Percentiles rank a stretch among this genome's conserved stretches.
Evolutionary conservation across 2,329 filamentous ascomycete species (phyloP).

Genomic region (Fusarium circinatum): DNA sequence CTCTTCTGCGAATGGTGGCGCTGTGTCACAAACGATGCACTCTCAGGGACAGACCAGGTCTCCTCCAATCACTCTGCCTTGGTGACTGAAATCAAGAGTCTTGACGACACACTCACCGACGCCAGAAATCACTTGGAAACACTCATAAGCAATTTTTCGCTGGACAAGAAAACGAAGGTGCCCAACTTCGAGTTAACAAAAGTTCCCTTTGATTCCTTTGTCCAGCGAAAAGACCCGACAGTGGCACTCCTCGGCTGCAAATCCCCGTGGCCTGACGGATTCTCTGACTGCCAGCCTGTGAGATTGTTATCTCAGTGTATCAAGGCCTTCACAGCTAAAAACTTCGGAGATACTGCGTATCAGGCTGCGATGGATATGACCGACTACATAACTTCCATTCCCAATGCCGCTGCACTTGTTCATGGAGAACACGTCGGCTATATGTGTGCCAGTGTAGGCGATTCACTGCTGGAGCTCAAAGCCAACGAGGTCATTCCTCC

Average conservation of each 20-base stretch:
- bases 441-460: neutral
- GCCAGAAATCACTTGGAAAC: accelerated
- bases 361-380: neutral
- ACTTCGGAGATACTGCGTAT: accelerated
- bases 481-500: neutral
- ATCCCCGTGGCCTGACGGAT: neutral
- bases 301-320: neutral
- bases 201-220: neutral
- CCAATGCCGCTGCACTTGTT: neutral
- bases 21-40: neutral
- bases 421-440: neutral
- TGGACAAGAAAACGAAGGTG: neutral
- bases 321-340: neutral
- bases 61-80: accelerated
- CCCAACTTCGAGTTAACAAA: neutral
- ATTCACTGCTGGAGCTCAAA: neutral
- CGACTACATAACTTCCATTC: accelerated
- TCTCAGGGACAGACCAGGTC: accelerated
- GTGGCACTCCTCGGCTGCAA: neutral
- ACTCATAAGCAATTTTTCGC: neutral
- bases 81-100: neutral
- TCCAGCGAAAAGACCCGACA: neutral
- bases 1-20: neutral
- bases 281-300: neutral
- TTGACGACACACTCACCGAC: neutral